Conservation (phyloP, 495 filamentous ascomycete genomes). For the Parathielavia hyrcaniae region DNA sequence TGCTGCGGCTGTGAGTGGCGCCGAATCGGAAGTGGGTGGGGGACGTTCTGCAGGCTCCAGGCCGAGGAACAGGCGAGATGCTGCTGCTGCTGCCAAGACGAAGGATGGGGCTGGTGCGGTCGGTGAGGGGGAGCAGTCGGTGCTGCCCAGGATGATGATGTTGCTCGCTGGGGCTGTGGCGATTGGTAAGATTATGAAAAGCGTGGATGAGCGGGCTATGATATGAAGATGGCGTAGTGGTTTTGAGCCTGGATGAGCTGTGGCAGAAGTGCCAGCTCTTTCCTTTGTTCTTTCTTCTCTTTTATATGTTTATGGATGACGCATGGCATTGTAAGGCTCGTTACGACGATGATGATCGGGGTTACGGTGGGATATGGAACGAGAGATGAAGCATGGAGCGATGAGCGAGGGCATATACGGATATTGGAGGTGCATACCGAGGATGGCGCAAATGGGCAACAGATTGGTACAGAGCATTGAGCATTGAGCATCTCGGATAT, state of each 20-base stretch:
- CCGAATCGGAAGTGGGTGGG: background rate
- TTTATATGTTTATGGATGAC: no score
- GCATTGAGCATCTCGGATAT: background rate
- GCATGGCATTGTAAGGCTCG: no score
- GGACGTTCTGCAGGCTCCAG: background rate
- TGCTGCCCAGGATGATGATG: constrained; percentile 26
- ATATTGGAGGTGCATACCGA: background rate
- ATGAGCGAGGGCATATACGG: no score
- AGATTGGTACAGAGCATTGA: background rate
- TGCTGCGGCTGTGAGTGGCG: background rate
- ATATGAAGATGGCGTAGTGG: no score
- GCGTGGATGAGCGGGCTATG: background rate
- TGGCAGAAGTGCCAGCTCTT: no score
- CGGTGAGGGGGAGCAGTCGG: constrained; percentile 17
- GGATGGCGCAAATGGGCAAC: background rate
- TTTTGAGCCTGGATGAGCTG: no score
- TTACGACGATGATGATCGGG: background rate
- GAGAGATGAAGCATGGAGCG: background rate
- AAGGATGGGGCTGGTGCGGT: constrained; percentile 8
- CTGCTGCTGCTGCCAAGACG: background rate
- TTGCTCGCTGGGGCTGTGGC: constrained; percentile 27
- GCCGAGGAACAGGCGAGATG: background rate
- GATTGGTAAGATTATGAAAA: constrained; percentile 23
- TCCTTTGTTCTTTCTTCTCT: no score
- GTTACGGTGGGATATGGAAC: background rate